Base-by-base conservation (phyloP, 495 filamentous ascomycete species). In the Penicillium coprophilum region DNA sequence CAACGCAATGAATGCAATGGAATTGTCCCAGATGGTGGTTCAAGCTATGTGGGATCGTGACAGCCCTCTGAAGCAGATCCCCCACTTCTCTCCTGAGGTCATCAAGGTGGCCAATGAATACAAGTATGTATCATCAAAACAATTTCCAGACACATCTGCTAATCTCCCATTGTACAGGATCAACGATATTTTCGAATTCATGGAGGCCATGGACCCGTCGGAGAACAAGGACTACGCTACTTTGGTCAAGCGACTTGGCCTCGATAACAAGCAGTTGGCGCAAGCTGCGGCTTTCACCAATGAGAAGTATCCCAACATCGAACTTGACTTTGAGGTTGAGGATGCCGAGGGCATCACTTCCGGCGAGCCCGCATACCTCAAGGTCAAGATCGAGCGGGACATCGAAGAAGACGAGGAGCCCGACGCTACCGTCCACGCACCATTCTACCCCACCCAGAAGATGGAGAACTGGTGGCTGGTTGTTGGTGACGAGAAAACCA, bases 1-100 rank as follows among this genome's bases (percentile, higher is more conserved):
- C 48, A 99, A 97, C 66, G 93, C 94, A 53, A 94, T 96, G 86
- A 90, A 86, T 63, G 94, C 95, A 24, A 99, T 99, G 94, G 94
- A 99, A 72, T 89, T 99, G 86, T 96, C 91, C 21, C 94, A 99
- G 72, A 99, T 99, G 94, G 89, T 93, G 53, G 92, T 99, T 19
- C 94, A 99, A 72, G 92, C 90, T 28, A 96, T 97, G 90, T 99
- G 94, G 94, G 92, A 97, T 76, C 88, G 91, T 21, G 94, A 99
- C 71, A 94, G 89, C 59, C 91, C 95, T 44, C 80, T 99, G 49
- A 96, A 96, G 77, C 94, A 99, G 75, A 96, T 99, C 61, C 94
- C 94, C 57, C 88, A 96, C 73, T 99, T 99, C 71, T 83, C 86
- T 6, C 82, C 88, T 24, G 86, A 94, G 53, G 85, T 87, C 46